Conservation (phyloP, 2,329 filamentous ascomycete species). For the Aureobasidium namibiae region DNA sequence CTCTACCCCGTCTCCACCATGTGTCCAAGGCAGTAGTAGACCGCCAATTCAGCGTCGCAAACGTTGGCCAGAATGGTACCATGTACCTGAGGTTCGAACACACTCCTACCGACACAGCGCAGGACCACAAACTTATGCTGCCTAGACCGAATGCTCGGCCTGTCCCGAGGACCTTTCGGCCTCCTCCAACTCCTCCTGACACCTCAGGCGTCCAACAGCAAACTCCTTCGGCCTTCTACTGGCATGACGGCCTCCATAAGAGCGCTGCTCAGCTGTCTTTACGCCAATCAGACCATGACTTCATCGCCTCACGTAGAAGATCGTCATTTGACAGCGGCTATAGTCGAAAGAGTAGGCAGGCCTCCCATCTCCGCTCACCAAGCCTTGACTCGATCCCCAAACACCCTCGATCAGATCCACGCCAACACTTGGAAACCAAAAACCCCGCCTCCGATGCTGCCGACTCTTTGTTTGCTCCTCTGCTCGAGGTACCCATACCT, state of each 20-base stretch:
- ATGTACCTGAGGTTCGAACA: conserved; percentile 35
- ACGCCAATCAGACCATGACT: background rate
- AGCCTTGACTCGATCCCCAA: conserved; percentile 7
- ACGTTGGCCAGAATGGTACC: conserved; percentile 35
- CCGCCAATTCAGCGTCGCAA: conserved; percentile 35
- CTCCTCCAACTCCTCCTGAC: conserved; percentile 13
- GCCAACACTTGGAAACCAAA: background rate
- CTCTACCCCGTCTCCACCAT: background rate
- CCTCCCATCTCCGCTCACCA: conserved; percentile 1
- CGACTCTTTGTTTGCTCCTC: conserved; percentile 19
- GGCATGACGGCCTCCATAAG: conserved; percentile 16
- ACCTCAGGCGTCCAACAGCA: conserved; percentile 5
- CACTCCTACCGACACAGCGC: background rate
- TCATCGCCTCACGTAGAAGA: background rate
- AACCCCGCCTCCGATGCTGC: background rate
- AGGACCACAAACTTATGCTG: conserved; percentile 6
- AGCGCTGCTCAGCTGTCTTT: conserved; percentile 13
- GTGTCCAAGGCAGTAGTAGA: background rate
- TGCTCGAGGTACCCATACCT: conserved; percentile 69
- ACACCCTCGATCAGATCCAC: background rate
- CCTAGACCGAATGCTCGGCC: conserved; percentile 8
- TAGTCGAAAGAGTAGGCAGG: conserved; percentile 1
- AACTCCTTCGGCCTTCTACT: conserved; percentile 10
- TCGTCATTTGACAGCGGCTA: conserved; percentile 12
- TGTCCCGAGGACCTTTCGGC: background rate